Evolutionary conservation across 2,329 filamentous ascomycete species (phyloP), one percentile per base, ranked within the genome.

Genomic region (Trichoderma hamatum): DNA sequence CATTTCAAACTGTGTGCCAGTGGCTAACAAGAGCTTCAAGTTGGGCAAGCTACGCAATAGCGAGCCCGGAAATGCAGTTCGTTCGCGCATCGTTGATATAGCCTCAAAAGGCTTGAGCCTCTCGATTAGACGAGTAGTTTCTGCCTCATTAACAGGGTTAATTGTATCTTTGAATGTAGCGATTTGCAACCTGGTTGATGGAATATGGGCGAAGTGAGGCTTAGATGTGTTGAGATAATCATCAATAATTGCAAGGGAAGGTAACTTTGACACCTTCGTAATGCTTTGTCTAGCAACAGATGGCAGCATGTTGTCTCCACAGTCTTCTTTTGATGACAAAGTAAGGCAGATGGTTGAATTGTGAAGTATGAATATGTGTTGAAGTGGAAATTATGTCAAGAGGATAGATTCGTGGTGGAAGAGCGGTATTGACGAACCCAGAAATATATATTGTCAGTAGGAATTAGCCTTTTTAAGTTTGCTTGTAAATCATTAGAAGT

Each of bases 11-110:
- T 87, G 84, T 0, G 79, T 83, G 3, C 87, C 88, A 0, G 88
- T 90, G 1, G 87, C 89, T 14, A 91, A 81, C 10, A 92, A 81
- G 0, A 90, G 78, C 74, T 86, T 88, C 2, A 92, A 80, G 59
- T 91, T 90, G 0, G 89, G 89, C 0, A 92, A 82, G 19, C 82
- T 75, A 3, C 80, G 75, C 5, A 91, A 80, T 0, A 91, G 78
- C 0, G 81, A 78, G 1, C 78, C 80, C 0, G 86, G 83, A 72
- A 92, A 89, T 0, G 88, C 82, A 0, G 65, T 70, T 3, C 68
- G 30, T 60, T 70, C 52, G 7, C 52, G 63, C n/a, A 66, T 14
- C 26, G 62, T n/a, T 5, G 52, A 58, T 5, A 66, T 66, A 24
- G 52, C 63, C 2, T 58, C 52, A 21, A 58, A 49, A 24, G 52